These are phyloP conservation scores for Eimeria tenella DNA, from an alignment of 169 alveolate species.

Conservation along the genomic window DNA sequence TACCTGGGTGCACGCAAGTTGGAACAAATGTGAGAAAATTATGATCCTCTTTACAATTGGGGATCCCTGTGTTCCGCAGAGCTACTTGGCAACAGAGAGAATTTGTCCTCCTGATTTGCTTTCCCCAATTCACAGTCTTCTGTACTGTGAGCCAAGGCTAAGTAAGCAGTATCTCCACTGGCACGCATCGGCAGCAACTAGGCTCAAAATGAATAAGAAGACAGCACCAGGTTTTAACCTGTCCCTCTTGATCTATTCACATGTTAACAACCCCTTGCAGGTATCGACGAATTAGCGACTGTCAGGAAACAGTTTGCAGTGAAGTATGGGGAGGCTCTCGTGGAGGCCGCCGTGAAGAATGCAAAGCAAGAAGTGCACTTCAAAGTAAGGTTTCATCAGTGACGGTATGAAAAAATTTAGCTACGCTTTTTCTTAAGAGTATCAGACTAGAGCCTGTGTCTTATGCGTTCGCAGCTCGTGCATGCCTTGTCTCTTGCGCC, in stretches of 20 bases:
- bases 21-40: too few relatives aligned
- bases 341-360: constrained; percentile 69
- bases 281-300: constrained; percentile 66
- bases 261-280: neutral
- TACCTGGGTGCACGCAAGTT: neutral
- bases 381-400: constrained; percentile 16
- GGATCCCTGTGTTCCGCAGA: constrained; percentile 20
- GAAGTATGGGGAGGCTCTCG: constrained; percentile 73
- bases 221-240: neutral
- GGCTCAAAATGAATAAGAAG: neutral
- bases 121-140: constrained; percentile 68
- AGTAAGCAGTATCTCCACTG: constrained; percentile 26
- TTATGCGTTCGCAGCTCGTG: constrained; percentile 59
- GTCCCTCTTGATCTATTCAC: too few relatives aligned
- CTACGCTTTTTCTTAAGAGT: too few relatives aligned
- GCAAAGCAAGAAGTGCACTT: constrained; percentile 74
- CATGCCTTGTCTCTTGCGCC: constrained; percentile 74
- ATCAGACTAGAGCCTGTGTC: neutral
- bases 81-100: constrained; percentile 55
- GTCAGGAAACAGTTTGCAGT: constrained; percentile 71
- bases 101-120: constrained; percentile 73
- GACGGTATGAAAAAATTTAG: too few relatives aligned
- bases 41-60: neutral
- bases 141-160: constrained; percentile 76
- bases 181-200: neutral